Conservation (phyloP, 495 filamentous ascomycete genomes). For the Endocarpon pusillum region DNA sequence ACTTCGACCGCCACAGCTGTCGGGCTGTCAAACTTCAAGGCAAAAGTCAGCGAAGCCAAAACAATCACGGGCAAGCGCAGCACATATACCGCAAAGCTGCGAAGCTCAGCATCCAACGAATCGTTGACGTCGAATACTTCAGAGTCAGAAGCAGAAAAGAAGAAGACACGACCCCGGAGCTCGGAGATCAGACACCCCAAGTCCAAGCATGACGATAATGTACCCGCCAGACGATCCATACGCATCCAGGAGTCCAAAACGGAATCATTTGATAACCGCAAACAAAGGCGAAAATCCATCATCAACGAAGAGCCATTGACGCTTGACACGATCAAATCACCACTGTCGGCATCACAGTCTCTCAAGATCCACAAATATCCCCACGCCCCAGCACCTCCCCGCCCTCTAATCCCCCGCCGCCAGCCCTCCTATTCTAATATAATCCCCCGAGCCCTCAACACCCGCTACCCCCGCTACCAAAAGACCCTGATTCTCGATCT, state of each 20-base stretch:
- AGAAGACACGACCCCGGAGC: slow-evolving; percentile 14
- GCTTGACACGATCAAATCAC: slow-evolving; percentile 56
- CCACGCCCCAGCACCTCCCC: slow-evolving; percentile 69
- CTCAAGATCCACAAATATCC: slow-evolving; percentile 69
- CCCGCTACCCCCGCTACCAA: slow-evolving; percentile 34
- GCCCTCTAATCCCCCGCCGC: slow-evolving; percentile 72
- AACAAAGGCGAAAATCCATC: slow-evolving; percentile 13
- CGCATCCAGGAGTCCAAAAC: slow-evolving; percentile 38
- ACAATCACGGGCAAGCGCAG: slow-evolving; percentile 13
- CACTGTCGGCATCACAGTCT: slow-evolving; percentile 63
- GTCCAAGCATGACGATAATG: slow-evolving; percentile 36
- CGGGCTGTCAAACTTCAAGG: slow-evolving; percentile 6
- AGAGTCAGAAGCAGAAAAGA: slow-evolving; percentile 28
- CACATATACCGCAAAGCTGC: slow-evolving; percentile 14
- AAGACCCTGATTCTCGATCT: slow-evolving; percentile 93
- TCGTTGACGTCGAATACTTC: slow-evolving; percentile 28
- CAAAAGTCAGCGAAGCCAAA: slow-evolving; percentile 14
- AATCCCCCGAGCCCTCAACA: slow-evolving; percentile 24
- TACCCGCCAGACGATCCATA: slow-evolving; percentile 61
- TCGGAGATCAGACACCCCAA: slow-evolving; percentile 39
- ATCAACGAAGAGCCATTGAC: slow-evolving; percentile 28
- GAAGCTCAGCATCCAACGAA: slow-evolving; percentile 20
- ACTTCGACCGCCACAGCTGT: slow-evolving; percentile 8
- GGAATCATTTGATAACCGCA: slow-evolving; percentile 10
- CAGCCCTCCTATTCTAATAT: slow-evolving; percentile 58